Base-by-base conservation (phyloP, 1,284 basidiomycete genomes). In the Boletus sp. region DNA sequence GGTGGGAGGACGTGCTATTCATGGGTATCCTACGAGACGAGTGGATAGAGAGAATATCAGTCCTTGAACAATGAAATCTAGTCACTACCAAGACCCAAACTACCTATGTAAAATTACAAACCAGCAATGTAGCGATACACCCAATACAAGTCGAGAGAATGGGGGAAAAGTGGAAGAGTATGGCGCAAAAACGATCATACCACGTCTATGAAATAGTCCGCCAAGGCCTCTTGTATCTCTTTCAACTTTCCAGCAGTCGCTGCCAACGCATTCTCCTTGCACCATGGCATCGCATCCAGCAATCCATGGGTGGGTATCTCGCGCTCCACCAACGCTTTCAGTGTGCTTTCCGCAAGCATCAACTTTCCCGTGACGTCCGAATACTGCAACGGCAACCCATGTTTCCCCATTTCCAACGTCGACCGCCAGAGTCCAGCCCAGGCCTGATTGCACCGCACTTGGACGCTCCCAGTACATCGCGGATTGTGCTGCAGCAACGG, bases 401-500 rank as follows among this genome's bases (percentile, higher is more conserved):
- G 71, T 59, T 67, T 68, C n/a, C 71, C 69, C 68, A 74, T 74
- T 50, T 80, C 79, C 43, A 79, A 60, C 47, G 74, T 74, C 40
- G 70, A 70, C 61, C 76, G 74, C 80, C 80, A 81, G 23, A 81
- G 70, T 58, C 69, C 69, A 10, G 68, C 71, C 73, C 78, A 81
- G 27, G 77, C 73, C 65, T 80, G 79, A 54, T 71, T 71, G 59
- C 79, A 81, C 48, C 80, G 76, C 59, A 76, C 76, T 66, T 79
- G 76, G 37, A 69, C 67, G 30, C 74, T 63, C 0, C 72, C 75
- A 28, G 77, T 74, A 64, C 79, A 80, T 38, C 78, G 73, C 44
- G 71, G 71, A 48, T 70, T 74, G 61, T 80, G 79, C 58, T 74
- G 65, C 35, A 80, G 56, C n/a, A 67, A 56, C 37, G 80, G 79